Evolutionary conservation across 768 basidiomycete genomes (phyloP).

Genomic region (Boletus reticulatus): DNA sequence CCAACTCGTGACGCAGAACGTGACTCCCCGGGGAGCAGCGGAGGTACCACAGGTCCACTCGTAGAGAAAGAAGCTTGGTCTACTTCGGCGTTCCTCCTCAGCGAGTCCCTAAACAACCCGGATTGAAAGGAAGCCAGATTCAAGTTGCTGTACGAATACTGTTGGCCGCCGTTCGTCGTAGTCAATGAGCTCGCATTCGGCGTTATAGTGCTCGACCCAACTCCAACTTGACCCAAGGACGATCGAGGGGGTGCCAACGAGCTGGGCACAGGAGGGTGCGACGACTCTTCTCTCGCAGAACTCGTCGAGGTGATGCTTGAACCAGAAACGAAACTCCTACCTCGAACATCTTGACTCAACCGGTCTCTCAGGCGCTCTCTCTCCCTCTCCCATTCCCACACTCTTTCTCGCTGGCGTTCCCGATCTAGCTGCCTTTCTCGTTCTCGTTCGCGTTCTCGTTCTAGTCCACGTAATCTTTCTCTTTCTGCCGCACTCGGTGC

Average conservation of each 20-base stretch:
- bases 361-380: constrained; percentile 17
- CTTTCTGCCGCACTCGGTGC: constrained; percentile 7
- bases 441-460: constrained; percentile 2
- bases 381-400: constrained; percentile 22
- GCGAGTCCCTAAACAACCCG: constrained; percentile 32
- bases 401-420: constrained; percentile 13
- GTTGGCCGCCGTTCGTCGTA: constrained; percentile 10
- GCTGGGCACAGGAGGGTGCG: not conserved
- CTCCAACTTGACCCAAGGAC: constrained; percentile 6
- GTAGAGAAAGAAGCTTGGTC: constrained; percentile 17
- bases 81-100: constrained; percentile 27
- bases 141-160: constrained; percentile 30
- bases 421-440: constrained; percentile 12
- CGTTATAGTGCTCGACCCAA: not conserved
- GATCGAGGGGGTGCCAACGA: constrained; percentile 3
- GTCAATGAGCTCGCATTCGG: not conserved
- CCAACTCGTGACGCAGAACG: constrained; percentile 10
- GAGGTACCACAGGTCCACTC: constrained; percentile 2
- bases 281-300: constrained; percentile 17
- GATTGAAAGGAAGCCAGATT: constrained; percentile 32
- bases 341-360: constrained; percentile 13
- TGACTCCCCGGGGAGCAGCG: constrained; percentile 8
- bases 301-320: constrained; percentile 13
- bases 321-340: constrained; percentile 14
- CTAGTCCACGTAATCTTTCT: constrained; percentile 5